A percentile compares a stretch with the other conserved stretches of the same genome.
These are phyloP conservation scores for Mycosarcoma maydis DNA, from an alignment of 1,284 basidiomycete species.

Conservation along the genomic window DNA sequence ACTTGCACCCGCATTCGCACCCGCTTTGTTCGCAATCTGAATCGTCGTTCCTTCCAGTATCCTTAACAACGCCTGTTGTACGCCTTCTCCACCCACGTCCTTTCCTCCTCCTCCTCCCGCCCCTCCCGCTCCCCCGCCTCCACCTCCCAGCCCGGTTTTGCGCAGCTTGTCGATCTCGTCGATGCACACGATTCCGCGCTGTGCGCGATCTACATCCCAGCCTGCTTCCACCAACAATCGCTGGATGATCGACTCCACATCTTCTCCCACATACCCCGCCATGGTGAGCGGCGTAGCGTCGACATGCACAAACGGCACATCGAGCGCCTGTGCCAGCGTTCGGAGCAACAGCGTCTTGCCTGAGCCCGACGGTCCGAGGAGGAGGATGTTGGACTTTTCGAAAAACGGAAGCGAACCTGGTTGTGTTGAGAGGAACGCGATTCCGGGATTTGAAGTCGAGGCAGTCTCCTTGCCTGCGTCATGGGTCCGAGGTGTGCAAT, in stretches of 20 bases:
- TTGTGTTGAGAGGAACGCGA: conserved; percentile 9
- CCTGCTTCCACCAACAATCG: conserved; percentile 40
- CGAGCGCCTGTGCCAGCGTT: conserved; percentile 47
- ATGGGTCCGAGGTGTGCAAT: too few relatives aligned
- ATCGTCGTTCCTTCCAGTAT: conserved; percentile 92
- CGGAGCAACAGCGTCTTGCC: conserved; percentile 54
- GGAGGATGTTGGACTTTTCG: conserved; percentile 84
- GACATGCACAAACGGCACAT: conserved; percentile 54
- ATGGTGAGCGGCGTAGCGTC: conserved; percentile 56
- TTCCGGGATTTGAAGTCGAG: background rate
- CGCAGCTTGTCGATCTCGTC: conserved; percentile 94
- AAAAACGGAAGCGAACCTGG: conserved; percentile 66
- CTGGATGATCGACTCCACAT: conserved; percentile 51
- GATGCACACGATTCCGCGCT: conserved; percentile 81
- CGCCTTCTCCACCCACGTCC: conserved; percentile 94
- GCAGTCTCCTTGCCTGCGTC: too few relatives aligned
- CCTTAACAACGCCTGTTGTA: conserved; percentile 88
- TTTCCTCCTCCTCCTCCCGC: conserved; percentile 72
- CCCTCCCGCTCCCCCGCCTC: conserved; percentile 67
- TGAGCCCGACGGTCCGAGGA: conserved; percentile 76
- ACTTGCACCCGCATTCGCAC: background rate
- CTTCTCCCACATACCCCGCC: conserved; percentile 59
- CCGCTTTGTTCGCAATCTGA: conserved; percentile 72
- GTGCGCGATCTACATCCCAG: conserved; percentile 39
- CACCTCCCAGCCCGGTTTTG: conserved; percentile 69